Percentiles rank a stretch among this genome's conserved stretches.
Conservation (phyloP, 352 stramenopile genomes). For the Phytophthora palmivora region DNA sequence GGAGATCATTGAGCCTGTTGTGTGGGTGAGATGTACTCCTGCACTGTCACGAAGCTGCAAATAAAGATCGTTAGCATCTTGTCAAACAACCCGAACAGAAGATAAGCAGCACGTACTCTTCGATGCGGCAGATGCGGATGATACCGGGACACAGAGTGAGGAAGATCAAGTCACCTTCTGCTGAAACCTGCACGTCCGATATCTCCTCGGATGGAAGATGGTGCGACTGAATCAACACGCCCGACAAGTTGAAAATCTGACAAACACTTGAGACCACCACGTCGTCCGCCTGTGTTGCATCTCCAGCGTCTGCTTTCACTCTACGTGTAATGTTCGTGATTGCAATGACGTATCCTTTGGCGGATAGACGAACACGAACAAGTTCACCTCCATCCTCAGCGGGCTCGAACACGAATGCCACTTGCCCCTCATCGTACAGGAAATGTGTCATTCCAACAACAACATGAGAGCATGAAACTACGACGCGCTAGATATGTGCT, state of each 20-base stretch:
- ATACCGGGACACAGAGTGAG: slow-evolving; percentile 54
- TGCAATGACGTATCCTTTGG: slow-evolving; percentile 70
- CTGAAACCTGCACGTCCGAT: slow-evolving; percentile 58
- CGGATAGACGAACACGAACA: slow-evolving; percentile 55
- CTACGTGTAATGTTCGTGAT: slow-evolving; percentile 36
- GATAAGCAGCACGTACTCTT: slow-evolving; percentile 66
- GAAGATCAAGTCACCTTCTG: slow-evolving; percentile 79
- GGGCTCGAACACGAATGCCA: slow-evolving; percentile 73
- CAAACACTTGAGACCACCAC: slow-evolving; percentile 46
- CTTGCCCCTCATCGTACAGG: slow-evolving; percentile 73
- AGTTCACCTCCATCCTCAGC: slow-evolving; percentile 34
- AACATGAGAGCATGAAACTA: slow-evolving; percentile 63
- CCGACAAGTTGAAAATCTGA: slow-evolving; percentile 76
- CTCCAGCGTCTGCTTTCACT: not conserved
- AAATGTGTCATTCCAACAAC: slow-evolving; percentile 77
- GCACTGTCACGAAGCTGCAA: slow-evolving; percentile 68
- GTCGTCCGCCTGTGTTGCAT: not conserved
- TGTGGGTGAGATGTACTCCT: slow-evolving; percentile 65
- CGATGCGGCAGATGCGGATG: slow-evolving; percentile 75
- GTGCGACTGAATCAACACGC: slow-evolving; percentile 58
- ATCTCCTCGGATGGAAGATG: slow-evolving; percentile 57
- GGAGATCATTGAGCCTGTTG: slow-evolving; percentile 53
- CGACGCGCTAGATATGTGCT: slow-evolving; percentile 70
- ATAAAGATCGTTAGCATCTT: not conserved
- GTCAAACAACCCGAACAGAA: not conserved